Evolutionary conservation across 2,329 filamentous ascomycete genomes (phyloP), one percentile per base, ranked within the genome.

Genomic region (Xylaria sp.): DNA sequence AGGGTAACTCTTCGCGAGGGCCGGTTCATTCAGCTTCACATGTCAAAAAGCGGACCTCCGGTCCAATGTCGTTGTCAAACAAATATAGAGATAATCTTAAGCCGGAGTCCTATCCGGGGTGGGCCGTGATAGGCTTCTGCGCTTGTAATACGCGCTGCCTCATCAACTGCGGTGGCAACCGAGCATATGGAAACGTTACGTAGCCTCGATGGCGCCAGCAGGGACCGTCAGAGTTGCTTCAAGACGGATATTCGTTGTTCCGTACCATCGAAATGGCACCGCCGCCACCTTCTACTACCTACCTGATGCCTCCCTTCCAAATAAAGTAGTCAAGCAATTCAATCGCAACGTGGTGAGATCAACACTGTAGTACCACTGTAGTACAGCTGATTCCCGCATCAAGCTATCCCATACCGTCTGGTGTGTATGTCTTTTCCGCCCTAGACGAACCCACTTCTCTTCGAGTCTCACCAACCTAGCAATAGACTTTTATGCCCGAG

Each of bases 41-140:
- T 67, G 20, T 33, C 51, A 41, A 68, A 68, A 52, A 52, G 68
- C 73, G 74, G 74, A 75, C 70, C 49, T 75, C 73, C 73, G 73
- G 68, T 68, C 68, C 64, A 65, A 75, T 75, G 72, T 70, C 70
- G 70, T 76, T 49, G 48, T 25, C 25, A 49, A 48, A 60, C 43
- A 60, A 43, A 67, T 61, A 64, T 61, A 64, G 59, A 59, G 31
- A 23, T 28, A 46, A 54, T 64, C 33, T 52, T 54, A 62, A 39
- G 4, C 62, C 49, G 66, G 49, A 65, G 66, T 58, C 58, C 58
- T 59, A 20, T 13, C 31, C 43, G 52, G 55, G 36, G 51, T 64
- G 18, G 25, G 18, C 33, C 48, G 13, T 61, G 48, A 66, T 62
- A 65, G 62, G 62, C 28, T 43, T 33, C 43, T 51, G 31, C 58